A percentile compares a stretch with the other conserved stretches of the same genome.
phyloP scores from a whole-genome alignment of 371 early-diverging fungal species.

The Zychaea mexicana region DNA sequence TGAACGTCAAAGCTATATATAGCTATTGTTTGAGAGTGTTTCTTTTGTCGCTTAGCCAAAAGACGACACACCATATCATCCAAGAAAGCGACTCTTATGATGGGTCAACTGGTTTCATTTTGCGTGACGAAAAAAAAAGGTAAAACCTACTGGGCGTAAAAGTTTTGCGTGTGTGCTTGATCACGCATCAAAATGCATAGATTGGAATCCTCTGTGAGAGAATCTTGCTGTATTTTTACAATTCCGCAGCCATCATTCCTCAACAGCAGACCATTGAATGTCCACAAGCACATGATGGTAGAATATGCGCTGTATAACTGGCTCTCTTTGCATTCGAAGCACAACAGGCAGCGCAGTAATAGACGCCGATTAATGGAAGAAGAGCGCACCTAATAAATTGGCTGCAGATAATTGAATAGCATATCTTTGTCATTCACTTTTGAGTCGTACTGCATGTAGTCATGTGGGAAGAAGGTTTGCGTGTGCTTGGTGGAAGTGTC shows the following conservation, averaged over 20 bases:
- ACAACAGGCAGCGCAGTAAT: neutral
- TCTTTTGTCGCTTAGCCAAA: slow-evolving; percentile 5
- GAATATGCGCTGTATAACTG: neutral
- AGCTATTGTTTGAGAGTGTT: neutral
- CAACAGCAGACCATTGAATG: neutral
- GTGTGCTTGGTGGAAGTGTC: too few species aligned
- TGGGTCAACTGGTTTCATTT: slow-evolving; percentile 3
- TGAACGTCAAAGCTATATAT: slow-evolving; percentile 4
- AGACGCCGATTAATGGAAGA: too few species aligned
- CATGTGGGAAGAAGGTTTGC: neutral
- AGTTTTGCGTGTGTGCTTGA: neutral
- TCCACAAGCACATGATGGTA: neutral
- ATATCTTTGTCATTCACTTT: neutral
- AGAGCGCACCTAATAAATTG: too few species aligned
- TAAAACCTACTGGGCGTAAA: neutral
- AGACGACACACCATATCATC: neutral
- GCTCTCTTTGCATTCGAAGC: neutral
- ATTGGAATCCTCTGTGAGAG: too few species aligned
- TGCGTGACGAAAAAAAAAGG: slow-evolving; percentile 11
- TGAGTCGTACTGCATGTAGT: neutral
- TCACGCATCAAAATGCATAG: neutral
- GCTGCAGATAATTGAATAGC: neutral
- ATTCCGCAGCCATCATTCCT: neutral
- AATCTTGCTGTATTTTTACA: neutral
- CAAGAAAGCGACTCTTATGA: neutral